These are phyloP conservation scores for Atkinsonella hypoxylon DNA, from an alignment of 2,329 filamentous ascomycete species.

Conservation along the genomic window DNA sequence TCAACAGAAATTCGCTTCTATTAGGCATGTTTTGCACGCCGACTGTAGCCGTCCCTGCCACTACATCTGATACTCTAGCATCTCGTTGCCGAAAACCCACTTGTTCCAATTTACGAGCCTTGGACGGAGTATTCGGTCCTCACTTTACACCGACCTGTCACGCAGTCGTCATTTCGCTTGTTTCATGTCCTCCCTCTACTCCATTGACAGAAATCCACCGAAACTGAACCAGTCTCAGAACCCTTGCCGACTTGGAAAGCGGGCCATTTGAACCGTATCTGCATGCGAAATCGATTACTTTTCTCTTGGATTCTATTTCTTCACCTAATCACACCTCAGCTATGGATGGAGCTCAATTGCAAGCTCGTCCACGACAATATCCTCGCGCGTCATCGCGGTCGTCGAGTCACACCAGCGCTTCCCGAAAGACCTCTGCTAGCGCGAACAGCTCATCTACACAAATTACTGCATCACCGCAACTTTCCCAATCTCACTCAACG, in stretches of 20 bases:
- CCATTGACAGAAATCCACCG: not conserved
- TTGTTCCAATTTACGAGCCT: no score
- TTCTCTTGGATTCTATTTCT: not conserved
- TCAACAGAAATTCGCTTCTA: not conserved
- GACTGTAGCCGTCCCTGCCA: not conserved
- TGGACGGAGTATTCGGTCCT: no score
- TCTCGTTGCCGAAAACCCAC: not conserved
- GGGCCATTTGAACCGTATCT: not conserved
- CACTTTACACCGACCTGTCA: no score
- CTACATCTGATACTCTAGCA: not conserved
- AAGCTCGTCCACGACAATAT: conserved; percentile 17
- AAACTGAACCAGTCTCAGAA: not conserved
- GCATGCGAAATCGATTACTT: not conserved
- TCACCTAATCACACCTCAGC: not conserved
- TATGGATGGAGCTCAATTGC: conserved; percentile 20
- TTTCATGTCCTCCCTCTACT: not conserved
- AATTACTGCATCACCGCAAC: conserved; percentile 23
- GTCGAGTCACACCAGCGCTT: conserved; percentile 31
- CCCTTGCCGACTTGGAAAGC: not conserved
- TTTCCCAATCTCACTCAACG: conserved; percentile 21
- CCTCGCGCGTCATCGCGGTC: conserved; percentile 34
- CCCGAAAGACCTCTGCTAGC: conserved; percentile 28
- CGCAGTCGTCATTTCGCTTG: not conserved
- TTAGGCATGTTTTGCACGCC: not conserved
- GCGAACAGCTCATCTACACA: conserved; percentile 31